A percentile compares a stretch with the other conserved stretches of the same genome.
These are phyloP conservation scores for Paramecium caudatum DNA, from an alignment of 73 alveolate species.

Conservation along the genomic window DNA sequence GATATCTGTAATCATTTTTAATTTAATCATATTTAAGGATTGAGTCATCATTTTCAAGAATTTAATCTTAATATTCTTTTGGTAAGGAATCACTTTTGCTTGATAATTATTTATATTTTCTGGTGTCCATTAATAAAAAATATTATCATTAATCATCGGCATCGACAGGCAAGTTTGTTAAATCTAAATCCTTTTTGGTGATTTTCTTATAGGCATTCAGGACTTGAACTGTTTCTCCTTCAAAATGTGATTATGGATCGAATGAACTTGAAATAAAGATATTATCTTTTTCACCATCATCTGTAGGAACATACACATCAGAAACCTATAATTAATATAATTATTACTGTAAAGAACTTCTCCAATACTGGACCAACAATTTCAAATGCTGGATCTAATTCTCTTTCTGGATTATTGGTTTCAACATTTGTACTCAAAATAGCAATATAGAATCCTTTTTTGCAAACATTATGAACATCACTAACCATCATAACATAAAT, in stretches of 20 bases:
- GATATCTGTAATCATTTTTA: not conserved
- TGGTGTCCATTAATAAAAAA: not conserved
- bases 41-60: not conserved
- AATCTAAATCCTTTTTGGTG: constrained; percentile 80
- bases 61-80: not conserved
- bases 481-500: constrained; percentile 79
- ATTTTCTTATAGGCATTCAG: constrained; percentile 82
- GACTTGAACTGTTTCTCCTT: constrained; percentile 84
- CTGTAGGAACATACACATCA: constrained; percentile 85
- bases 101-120: not conserved
- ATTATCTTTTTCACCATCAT: constrained; percentile 82
- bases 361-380: constrained; percentile 79
- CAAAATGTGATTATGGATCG: constrained; percentile 94
- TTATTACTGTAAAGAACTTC: constrained; percentile 72
- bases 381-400: constrained; percentile 86
- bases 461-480: constrained; percentile 80
- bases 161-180: constrained; percentile 77
- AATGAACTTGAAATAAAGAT: constrained; percentile 84
- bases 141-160: constrained; percentile 50
- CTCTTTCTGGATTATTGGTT: constrained; percentile 82
- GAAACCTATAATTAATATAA: constrained; percentile 74
- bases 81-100: not conserved
- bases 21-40: not conserved
- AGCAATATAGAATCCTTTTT: constrained; percentile 90
- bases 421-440: constrained; percentile 92